phyloP scores from a whole-genome alignment of 1,139 yeast genomes.

The Suhomyces chickasaworum region DNA sequence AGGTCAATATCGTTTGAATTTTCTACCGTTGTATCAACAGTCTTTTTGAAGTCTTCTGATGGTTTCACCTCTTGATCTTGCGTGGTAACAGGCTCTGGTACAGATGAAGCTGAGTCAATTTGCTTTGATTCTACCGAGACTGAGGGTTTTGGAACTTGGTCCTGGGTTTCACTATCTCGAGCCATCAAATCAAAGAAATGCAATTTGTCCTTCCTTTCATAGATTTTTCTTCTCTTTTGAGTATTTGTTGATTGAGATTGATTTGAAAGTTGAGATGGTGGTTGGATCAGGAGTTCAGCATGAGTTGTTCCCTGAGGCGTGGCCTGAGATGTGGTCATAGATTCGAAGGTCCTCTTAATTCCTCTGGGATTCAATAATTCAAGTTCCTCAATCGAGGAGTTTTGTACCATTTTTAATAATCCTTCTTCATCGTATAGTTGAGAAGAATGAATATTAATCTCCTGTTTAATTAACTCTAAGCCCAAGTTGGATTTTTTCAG shows the following conservation, averaged over 20 bases:
- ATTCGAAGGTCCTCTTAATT: slow-evolving; percentile 7
- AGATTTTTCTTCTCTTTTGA: slow-evolving; percentile 32
- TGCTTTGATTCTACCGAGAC: background rate
- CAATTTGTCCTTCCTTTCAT: slow-evolving; percentile 34
- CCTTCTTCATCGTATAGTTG: slow-evolving; percentile 4
- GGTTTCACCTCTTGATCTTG: background rate
- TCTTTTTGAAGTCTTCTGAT: background rate
- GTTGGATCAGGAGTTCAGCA: slow-evolving; percentile 4
- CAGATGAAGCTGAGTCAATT: background rate
- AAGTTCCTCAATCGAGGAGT: slow-evolving; percentile 3
- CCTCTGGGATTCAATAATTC: slow-evolving; percentile 1
- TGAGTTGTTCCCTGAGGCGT: too few relatives aligned
- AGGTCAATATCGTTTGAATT: background rate
- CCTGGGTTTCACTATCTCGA: slow-evolving; percentile 3
- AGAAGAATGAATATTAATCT: background rate
- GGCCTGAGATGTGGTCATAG: too few relatives aligned
- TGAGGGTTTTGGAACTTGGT: background rate
- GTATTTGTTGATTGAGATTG: slow-evolving; percentile 3
- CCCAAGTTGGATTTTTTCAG: background rate
- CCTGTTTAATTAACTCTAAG: background rate
- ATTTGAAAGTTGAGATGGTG: slow-evolving; percentile 5
- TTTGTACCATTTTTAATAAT: slow-evolving; percentile 11
- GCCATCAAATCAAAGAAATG: slow-evolving; percentile 37
- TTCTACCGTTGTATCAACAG: background rate
- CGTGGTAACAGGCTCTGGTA: background rate